Evolutionary conservation across 768 basidiomycete genomes (phyloP).

Genomic region (Ephemerocybe angulata): DNA sequence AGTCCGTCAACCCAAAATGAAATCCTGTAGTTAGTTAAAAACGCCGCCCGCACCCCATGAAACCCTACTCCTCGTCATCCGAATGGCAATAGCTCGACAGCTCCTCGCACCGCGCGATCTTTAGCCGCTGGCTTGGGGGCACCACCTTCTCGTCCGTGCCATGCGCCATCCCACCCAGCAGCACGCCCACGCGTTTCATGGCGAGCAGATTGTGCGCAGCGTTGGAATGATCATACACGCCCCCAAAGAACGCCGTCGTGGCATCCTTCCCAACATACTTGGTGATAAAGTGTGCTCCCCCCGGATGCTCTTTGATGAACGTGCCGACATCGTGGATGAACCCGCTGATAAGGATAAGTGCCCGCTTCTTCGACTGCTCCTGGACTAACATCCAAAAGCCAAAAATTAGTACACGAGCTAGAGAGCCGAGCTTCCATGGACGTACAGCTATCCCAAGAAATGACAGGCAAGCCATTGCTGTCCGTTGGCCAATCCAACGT

Average conservation of each 20-base stretch:
- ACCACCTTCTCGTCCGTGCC: conserved; percentile 59
- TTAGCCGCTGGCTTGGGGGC: conserved; percentile 70
- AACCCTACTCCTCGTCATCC: conserved; percentile 51
- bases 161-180: conserved; percentile 58
- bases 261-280: conserved; percentile 89
- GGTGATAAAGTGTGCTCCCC: conserved; percentile 79
- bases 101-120: conserved; percentile 62
- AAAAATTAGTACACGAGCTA: conserved; percentile 5
- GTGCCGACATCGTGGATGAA: conserved; percentile 87
- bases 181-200: conserved; percentile 63
- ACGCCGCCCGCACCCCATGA: conserved; percentile 57
- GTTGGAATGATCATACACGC: conserved; percentile 85
- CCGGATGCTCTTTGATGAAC: conserved; percentile 90
- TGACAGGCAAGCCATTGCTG: conserved; percentile 70
- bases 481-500: conserved; percentile 76
- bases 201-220: conserved; percentile 77
- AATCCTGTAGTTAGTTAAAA: conserved; percentile 35
- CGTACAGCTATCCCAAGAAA: conserved; percentile 85
- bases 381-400: conserved; percentile 60
- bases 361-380: conserved; percentile 73
- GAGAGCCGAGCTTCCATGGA: conserved; percentile 11
- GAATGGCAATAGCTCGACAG: conserved; percentile 42
- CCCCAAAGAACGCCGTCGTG: conserved; percentile 92
- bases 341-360: conserved; percentile 82
- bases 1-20: no score